Conservation (phyloP, 768 basidiomycete species). For the Heimioporus sp. region DNA sequence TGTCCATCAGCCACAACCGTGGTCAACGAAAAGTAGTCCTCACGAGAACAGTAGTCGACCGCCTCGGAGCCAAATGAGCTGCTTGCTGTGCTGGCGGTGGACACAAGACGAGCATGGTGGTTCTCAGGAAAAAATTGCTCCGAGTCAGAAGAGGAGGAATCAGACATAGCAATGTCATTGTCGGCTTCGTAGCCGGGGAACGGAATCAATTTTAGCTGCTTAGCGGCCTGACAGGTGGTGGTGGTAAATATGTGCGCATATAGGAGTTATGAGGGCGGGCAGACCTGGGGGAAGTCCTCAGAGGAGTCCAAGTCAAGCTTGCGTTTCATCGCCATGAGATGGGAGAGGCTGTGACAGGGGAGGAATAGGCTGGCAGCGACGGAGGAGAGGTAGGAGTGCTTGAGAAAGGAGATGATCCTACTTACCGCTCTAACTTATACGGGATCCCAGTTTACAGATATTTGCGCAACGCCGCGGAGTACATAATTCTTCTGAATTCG, state of each 20-base stretch:
- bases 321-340: constrained; percentile 68
- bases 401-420: constrained; percentile 20
- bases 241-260: constrained; percentile 16
- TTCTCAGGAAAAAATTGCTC: constrained; percentile 54
- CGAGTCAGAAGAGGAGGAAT: constrained; percentile 50
- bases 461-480: constrained; percentile 28
- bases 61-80: constrained; percentile 49
- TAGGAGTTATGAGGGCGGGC: constrained; percentile 16
- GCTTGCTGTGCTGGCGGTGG: constrained; percentile 58
- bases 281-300: constrained; percentile 50
- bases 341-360: constrained; percentile 6
- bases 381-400: constrained; percentile 18
- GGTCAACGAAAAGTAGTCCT: constrained; percentile 20
- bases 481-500: constrained; percentile 14
- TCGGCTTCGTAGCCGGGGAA: constrained; percentile 67
- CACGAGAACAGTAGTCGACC: constrained; percentile 46
- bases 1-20: not conserved
- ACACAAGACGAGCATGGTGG: constrained; percentile 61
- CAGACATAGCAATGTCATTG: constrained; percentile 69
- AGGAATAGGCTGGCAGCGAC: constrained; percentile 1
- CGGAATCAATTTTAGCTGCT: constrained; percentile 73
- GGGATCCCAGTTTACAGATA: constrained; percentile 20
- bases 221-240: constrained; percentile 43
- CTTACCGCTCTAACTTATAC: constrained; percentile 33
- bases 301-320: constrained; percentile 64